Conservation (phyloP, 345 rosid species). For the Garcia nutans region DNA sequence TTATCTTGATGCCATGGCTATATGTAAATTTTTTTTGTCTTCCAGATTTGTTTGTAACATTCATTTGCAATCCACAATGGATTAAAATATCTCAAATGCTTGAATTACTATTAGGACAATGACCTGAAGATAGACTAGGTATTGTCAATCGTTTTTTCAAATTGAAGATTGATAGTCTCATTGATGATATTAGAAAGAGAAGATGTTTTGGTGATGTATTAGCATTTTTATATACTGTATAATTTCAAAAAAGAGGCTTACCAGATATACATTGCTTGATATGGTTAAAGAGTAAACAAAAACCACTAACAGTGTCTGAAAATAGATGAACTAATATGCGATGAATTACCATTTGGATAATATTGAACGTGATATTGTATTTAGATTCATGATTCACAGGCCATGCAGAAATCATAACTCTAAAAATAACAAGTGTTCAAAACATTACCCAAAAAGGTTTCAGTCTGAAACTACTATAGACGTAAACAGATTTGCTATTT, state of each 20-base stretch:
- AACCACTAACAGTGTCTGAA: background rate
- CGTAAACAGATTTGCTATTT: too few relatives aligned
- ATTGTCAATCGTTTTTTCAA: background rate
- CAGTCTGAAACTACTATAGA: too few relatives aligned
- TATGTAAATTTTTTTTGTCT: background rate
- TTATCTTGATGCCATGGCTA: background rate
- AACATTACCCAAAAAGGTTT: too few relatives aligned
- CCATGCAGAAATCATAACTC: too few relatives aligned
- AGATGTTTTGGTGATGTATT: background rate
- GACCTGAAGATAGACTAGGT: background rate
- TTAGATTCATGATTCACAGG: too few relatives aligned
- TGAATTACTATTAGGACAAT: rapidly evolving
- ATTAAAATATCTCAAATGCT: background rate
- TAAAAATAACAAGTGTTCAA: too few relatives aligned
- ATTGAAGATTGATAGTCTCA: background rate
- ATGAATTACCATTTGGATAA: too few relatives aligned
- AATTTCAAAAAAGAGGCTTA: conserved; percentile 1
- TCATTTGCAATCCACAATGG: background rate
- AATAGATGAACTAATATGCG: too few relatives aligned
- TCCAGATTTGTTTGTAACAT: background rate
- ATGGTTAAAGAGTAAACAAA: background rate
- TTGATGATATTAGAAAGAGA: background rate
- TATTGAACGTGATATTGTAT: too few relatives aligned
- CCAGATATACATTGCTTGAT: background rate
- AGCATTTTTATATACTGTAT: background rate